These are phyloP conservation scores for Phytophthora fragariaefolia DNA, from an alignment of 352 stramenopile species.

Conservation along the genomic window DNA sequence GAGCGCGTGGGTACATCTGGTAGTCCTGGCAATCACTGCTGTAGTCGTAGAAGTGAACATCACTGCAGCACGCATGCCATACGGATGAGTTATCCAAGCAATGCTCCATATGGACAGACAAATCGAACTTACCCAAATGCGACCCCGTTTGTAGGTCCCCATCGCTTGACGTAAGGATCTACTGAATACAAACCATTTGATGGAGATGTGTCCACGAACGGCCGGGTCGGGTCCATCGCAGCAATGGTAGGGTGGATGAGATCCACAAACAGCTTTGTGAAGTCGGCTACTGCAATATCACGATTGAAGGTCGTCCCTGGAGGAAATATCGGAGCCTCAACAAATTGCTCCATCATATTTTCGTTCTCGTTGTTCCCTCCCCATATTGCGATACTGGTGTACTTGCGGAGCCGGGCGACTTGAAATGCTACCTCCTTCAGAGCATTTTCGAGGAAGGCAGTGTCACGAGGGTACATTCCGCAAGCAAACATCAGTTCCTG, in stretches of 20 bases:
- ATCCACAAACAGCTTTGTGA: conserved; percentile 84
- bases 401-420: conserved; percentile 70
- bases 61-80: conserved; percentile 35
- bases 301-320: conserved; percentile 62
- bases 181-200: conserved; percentile 84
- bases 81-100: neutral
- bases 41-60: conserved; percentile 91
- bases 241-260: conserved; percentile 63
- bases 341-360: conserved; percentile 88
- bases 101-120: neutral
- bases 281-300: conserved; percentile 81
- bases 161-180: conserved; percentile 86
- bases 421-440: conserved; percentile 68
- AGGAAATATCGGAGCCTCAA: conserved; percentile 60
- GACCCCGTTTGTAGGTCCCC: conserved; percentile 64
- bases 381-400: conserved; percentile 89
- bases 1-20: conserved; percentile 67
- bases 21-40: conserved; percentile 78
- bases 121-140: conserved; percentile 55
- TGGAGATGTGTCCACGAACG: conserved; percentile 88
- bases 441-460: conserved; percentile 63
- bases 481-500: conserved; percentile 93
- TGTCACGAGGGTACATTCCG: conserved; percentile 82
- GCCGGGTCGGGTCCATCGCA: conserved; percentile 55
- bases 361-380: conserved; percentile 93